A percentile compares a stretch with the other conserved stretches of the same genome.
Evolutionary conservation across 352 stramenopile genomes (phyloP).

Genomic region (Globisporangium viniferum): DNA sequence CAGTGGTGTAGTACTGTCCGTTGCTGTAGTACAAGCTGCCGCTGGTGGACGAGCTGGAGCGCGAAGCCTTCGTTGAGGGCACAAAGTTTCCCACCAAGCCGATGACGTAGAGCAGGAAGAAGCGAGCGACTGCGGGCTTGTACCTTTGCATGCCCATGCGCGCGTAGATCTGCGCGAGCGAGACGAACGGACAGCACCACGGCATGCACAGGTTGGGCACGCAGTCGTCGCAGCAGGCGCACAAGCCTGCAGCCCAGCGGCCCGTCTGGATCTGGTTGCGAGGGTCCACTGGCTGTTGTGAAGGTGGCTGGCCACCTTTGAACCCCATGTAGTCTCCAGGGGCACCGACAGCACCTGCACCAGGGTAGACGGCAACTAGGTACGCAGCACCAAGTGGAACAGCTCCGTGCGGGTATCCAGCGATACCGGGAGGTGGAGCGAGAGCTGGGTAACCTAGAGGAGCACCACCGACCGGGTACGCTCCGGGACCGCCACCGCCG

Average conservation of each 20-base stretch:
- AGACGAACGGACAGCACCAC: slow-evolving; percentile 26
- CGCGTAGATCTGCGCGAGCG: slow-evolving; percentile 28
- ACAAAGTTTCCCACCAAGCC: background rate
- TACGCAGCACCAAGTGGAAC: background rate
- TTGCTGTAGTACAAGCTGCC: background rate
- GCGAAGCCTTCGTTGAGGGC: background rate
- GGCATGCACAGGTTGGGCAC: slow-evolving; percentile 28
- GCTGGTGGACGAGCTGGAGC: background rate
- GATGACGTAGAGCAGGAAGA: slow-evolving; percentile 10
- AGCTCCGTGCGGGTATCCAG: background rate
- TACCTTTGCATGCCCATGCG: slow-evolving; percentile 18
- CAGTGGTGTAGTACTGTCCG: background rate
- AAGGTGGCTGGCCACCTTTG: background rate
- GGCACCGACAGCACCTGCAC: background rate
- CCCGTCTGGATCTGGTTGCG: slow-evolving; percentile 15
- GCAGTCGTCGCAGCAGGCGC: slow-evolving; percentile 23
- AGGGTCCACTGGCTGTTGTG: background rate
- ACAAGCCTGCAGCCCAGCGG: slow-evolving; percentile 22
- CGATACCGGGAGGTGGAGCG: background rate
- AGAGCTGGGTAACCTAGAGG: background rate
- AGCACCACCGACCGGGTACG: background rate
- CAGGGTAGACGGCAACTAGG: background rate
- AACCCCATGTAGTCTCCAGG: background rate
- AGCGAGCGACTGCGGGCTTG: slow-evolving; percentile 4
- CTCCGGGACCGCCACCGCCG: background rate